Base-by-base conservation (phyloP, 108 stramenopile species). In the Seminavis robusta region DNA sequence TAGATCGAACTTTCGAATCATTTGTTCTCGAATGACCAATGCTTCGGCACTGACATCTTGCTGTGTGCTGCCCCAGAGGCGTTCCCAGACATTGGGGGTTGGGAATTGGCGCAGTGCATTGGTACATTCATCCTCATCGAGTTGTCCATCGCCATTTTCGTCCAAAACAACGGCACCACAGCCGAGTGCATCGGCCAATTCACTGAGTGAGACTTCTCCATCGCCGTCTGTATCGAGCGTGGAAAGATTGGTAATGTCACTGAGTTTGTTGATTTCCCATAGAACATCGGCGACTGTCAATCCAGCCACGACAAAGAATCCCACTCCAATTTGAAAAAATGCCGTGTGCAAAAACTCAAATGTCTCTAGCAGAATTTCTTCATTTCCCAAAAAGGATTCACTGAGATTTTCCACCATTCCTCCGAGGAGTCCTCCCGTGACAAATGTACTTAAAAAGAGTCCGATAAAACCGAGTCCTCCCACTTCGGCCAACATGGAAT, bases 311-410 rank as follows among this genome's bases (percentile, higher is more conserved):
- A 59, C 54, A 58, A 74, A 74, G 52, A 74, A 74, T 1, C 44
- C 26, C 10, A 74, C 57, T 1, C 61, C 73, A 31, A 68, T 67
- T 47, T 74, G 36, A 30, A 74, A 74, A 40, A 69, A 74, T 45
- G 67, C 62, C 0, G 48, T 34, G 26, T 74, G 73, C 17, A 69
- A 34, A 42, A 69, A 69, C 46, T 74, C 73, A 59, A 74, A 74
- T 17, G 62, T 56, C 41, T 74, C 73, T 15, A 74, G 21, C 26
- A 74, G 29, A 2, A 74, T 56, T 33, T 68, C 67, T 25, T 56
- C 61, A 13, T 74, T 62, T 0, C 73, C 73, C 40, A 74, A 50
- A 47, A 50, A 67, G 41, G 49, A 48, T 32, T 73, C 60, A 1
- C 55, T 58, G 15, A 71, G 23, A 0, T 1, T 8, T n/a, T 56